Conservation (phyloP, 768 basidiomycete species). For the Chalciporus pseudorubinellus region DNA sequence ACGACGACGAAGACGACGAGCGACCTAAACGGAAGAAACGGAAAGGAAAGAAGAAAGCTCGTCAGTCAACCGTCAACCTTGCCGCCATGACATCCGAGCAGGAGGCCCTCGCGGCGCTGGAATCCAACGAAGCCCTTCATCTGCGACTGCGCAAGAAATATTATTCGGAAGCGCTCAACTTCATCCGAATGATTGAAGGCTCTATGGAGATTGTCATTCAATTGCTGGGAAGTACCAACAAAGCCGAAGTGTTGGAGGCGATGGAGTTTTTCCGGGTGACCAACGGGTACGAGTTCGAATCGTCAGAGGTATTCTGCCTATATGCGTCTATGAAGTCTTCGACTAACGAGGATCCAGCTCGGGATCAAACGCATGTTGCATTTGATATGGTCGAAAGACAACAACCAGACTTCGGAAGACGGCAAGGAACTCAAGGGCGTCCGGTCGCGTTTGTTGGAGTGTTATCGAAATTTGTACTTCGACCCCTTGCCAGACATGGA, state of each 20-base stretch:
- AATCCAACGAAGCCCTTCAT: constrained; percentile 61
- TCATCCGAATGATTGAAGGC: constrained; percentile 67
- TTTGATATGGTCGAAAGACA: constrained; percentile 96
- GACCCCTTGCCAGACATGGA: constrained; percentile 72
- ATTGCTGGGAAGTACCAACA: constrained; percentile 83
- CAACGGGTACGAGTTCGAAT: constrained; percentile 75
- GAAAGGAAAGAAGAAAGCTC: constrained; percentile 48
- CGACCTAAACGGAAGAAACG: constrained; percentile 36
- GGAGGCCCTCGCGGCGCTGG: constrained; percentile 63
- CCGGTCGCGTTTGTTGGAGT: constrained; percentile 82
- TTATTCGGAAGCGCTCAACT: constrained; percentile 79
- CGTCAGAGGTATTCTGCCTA: constrained; percentile 57
- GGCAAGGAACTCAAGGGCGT: constrained; percentile 84
- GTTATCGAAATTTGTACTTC: constrained; percentile 86
- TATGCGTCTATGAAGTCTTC: not conserved
- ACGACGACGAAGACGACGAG: constrained; percentile 37
- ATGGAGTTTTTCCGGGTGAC: constrained; percentile 89
- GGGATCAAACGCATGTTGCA: constrained; percentile 97
- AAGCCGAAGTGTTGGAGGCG: constrained; percentile 77
- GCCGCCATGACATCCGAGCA: constrained; percentile 69
- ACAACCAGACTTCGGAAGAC: constrained; percentile 72
- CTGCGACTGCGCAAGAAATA: constrained; percentile 81
- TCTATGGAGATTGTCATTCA: constrained; percentile 73
- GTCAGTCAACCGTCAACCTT: constrained; percentile 72
- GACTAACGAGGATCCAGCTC: constrained; percentile 40